Evolutionary conservation across 2,329 filamentous ascomycete species (phyloP), one percentile per base, ranked within the genome.

Genomic region (Torrubiellomyces zombiae): DNA sequence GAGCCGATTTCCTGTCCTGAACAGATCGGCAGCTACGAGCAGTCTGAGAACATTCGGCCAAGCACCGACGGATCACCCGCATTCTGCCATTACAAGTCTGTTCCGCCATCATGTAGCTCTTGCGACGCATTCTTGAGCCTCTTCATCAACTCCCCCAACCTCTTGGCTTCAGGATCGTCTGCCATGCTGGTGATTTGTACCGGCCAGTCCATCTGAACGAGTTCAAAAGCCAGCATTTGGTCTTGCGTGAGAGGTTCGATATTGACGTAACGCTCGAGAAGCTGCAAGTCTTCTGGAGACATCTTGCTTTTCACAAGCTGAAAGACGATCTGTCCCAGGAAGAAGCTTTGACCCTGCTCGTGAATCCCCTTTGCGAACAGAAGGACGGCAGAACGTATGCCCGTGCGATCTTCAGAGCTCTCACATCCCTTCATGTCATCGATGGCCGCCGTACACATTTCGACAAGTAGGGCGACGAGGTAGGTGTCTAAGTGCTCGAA

Each of bases 401-500:
- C 20, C 4, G 20, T 9, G 6, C 14, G n/a, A 7, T 22, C 20
- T 15, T 11, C 12, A 6, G 9, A 8, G n/a, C n/a, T 14, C 13
- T 3, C 20, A 8, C 9, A 6, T 12, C 4, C 20, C 6, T 22
- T 14, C 12, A 22, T 12, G 3, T 5, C 12, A 3, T 22, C 20
- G 7, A 22, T 22, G 11, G 20, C 10, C 9, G 9, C 16, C 9
- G 16, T 14, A 10, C 10, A 6, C 3, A 14, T 13, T 11, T 26
- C 24, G n/a, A 14, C 7, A 7, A 26, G 15, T 4, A 14, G 17
- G 8, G 17, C 14, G 9, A 25, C 7, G 7, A 25, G 15, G 14
- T 18, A 25, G n/a, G 24, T 25, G 16, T 25, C 24, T 10, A 25
- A 18, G 14, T 18, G 18, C 24, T 25, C 24, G 21, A 23, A 24